These are phyloP conservation scores for Phaeoacremonium minimum DNA, from an alignment of 2,329 filamentous ascomycete species.

Conservation along the genomic window DNA sequence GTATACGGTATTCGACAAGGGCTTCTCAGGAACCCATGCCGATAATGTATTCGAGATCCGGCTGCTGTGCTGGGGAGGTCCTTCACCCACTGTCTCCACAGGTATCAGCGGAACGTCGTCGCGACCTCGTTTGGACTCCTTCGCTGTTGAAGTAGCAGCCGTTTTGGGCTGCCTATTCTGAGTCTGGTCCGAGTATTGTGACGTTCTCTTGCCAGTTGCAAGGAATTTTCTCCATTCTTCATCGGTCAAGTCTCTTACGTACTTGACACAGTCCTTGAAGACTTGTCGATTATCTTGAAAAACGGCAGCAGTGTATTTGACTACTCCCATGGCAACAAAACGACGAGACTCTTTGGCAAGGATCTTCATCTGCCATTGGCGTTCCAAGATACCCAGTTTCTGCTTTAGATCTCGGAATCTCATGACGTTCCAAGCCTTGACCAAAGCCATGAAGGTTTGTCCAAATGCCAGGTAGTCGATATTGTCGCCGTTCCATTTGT, in stretches of 20 bases:
- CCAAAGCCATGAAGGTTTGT: slow-evolving; percentile 51
- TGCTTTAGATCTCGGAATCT: slow-evolving; percentile 52
- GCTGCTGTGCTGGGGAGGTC: no score
- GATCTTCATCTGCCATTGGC: slow-evolving; percentile 56
- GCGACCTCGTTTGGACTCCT: no score
- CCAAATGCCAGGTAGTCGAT: slow-evolving; percentile 55
- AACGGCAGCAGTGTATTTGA: slow-evolving; percentile 53
- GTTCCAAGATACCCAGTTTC: slow-evolving; percentile 52
- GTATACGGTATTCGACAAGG: slow-evolving; percentile 26
- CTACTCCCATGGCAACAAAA: slow-evolving; percentile 49
- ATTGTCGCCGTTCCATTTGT: slow-evolving; percentile 52
- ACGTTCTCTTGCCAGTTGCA: slow-evolving; percentile 39
- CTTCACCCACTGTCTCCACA: no score
- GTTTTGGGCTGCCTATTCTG: slow-evolving; percentile 16
- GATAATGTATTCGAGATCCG: no score
- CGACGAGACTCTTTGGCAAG: slow-evolving; percentile 55
- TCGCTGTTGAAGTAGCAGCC: slow-evolving; percentile 8
- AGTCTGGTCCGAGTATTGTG: slow-evolving; percentile 17
- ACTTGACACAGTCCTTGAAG: slow-evolving; percentile 60
- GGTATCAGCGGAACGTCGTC: no score
- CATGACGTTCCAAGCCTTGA: slow-evolving; percentile 55
- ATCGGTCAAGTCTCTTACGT: slow-evolving; percentile 47
- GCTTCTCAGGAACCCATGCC: slow-evolving; percentile 26
- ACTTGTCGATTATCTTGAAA: slow-evolving; percentile 42
- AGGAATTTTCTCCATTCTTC: slow-evolving; percentile 54